Percentiles rank a stretch among this genome's conserved stretches.
Conservation (phyloP, 2,329 filamentous ascomycete genomes). For the Harringtonia aguacate region DNA sequence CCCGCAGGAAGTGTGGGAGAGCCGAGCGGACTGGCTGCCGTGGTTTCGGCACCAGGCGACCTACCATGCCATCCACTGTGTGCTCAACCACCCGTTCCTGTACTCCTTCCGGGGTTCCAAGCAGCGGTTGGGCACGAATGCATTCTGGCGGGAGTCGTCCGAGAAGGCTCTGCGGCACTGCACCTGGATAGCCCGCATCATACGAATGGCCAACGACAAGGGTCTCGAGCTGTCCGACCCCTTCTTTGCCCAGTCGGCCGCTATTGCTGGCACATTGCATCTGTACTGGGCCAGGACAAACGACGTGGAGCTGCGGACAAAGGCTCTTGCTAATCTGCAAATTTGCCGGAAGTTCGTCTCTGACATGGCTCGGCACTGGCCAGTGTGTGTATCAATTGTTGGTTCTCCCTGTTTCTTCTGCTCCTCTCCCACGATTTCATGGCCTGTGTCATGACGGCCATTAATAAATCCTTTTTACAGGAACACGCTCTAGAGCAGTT, state of each 20-base stretch:
- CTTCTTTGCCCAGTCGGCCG: conserved; percentile 39
- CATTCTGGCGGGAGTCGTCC: conserved; percentile 40
- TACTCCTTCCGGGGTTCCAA: too few relatives aligned
- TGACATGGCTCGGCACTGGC: too few relatives aligned
- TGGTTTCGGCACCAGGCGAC: conserved; percentile 44
- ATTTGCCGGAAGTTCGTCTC: too few relatives aligned
- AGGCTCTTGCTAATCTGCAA: too few relatives aligned
- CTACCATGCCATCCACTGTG: conserved; percentile 38
- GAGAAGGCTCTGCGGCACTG: conserved; percentile 39
- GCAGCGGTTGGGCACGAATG: conserved; percentile 42
- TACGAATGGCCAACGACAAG: conserved; percentile 42
- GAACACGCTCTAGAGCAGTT: too few relatives aligned
- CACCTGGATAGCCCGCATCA: conserved; percentile 43
- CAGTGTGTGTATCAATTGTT: too few relatives aligned
- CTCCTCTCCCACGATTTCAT: too few relatives aligned
- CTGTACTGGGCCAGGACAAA: too few relatives aligned
- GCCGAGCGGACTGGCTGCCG: conserved; percentile 37
- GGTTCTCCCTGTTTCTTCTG: too few relatives aligned
- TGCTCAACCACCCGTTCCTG: conserved; percentile 42
- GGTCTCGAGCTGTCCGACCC: conserved; percentile 36
- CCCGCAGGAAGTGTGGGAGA: conserved; percentile 30
- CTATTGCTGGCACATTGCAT: conserved; percentile 41
- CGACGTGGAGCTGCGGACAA: too few relatives aligned
- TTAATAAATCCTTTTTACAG: too few relatives aligned
- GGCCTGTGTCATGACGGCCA: too few relatives aligned